Evolutionary conservation across 345 rosid genomes (phyloP).

Genomic region (Linum lewisii): DNA sequence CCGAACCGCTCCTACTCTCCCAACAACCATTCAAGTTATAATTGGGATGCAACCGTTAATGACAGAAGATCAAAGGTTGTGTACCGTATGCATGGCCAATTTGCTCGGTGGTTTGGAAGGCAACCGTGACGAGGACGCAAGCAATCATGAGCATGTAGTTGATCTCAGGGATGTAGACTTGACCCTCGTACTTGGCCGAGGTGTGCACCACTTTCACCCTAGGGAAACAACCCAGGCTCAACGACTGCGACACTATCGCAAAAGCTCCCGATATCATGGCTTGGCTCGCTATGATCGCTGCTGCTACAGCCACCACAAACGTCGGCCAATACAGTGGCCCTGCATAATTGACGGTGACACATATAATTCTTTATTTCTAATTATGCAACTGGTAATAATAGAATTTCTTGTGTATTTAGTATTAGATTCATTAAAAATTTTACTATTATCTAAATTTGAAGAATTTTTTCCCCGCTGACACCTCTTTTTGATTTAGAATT

Average conservation of each 20-base stretch:
- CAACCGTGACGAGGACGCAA: constrained; percentile 42
- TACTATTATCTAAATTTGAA: too few species aligned
- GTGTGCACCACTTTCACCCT: constrained; percentile 73
- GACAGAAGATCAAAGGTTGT: too few species aligned
- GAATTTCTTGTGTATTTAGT: background rate
- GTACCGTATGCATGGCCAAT: constrained; percentile 83
- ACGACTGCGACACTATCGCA: constrained; percentile 53
- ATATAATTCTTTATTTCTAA: too few species aligned
- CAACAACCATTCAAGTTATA: too few species aligned
- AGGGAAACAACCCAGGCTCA: constrained; percentile 63
- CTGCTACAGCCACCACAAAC: constrained; percentile 62
- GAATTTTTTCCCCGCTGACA: too few species aligned
- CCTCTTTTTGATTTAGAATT: too few species aligned
- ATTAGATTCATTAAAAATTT: too few species aligned
- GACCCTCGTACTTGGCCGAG: constrained; percentile 67
- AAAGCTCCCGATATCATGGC: constrained; percentile 78
- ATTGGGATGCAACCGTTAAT: too few species aligned
- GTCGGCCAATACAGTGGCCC: constrained; percentile 70
- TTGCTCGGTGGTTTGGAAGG: constrained; percentile 43
- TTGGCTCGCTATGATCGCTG: constrained; percentile 79
- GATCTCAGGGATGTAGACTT: constrained; percentile 76
- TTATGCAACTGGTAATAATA: background rate
- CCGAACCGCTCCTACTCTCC: too few species aligned
- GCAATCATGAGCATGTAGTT: constrained; percentile 67
- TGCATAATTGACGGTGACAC: constrained; percentile 10